Evolutionary conservation across 192 early-diverging fungal species (phyloP), one percentile per base, ranked within the genome.

Genomic region (Entomortierella lignicola): DNA sequence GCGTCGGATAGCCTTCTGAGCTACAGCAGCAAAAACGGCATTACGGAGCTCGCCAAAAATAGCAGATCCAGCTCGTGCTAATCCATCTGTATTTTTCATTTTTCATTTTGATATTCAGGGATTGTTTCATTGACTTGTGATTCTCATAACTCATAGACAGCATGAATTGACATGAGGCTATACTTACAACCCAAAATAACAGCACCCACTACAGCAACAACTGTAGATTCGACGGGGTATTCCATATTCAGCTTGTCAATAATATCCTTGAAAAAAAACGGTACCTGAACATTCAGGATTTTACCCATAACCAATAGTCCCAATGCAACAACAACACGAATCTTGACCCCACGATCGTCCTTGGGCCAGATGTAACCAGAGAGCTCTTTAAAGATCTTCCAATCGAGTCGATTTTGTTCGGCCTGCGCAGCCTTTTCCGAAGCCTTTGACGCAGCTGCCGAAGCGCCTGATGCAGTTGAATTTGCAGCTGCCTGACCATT

Each of bases 271-370:
- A 99, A 99, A 66, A 94, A 90, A 53, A 97, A 92, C 0, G 98
- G 98, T 37, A 99, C 95, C 72, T 94, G 94, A 0, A 99, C 96
- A 65, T 96, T 98, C 32, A 98, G 79, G 18, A 95, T 61, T 84
- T 95, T 95, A 65, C 92, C 91, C 18, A 89, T 87, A n/a, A 98
- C 70, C 55, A 99, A 89, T 34, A 99, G 87, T 27, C 82, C 66
- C 34, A 99, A 57, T 0, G 98, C 96, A 13, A 90, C 71, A 0
- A 98, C 89, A 1, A 99, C 97, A 11, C 98, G 89, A 21, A 90
- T 81, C 73, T 97, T 97, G 11, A 95, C 92, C 5, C 90, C 89
- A 57, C 82, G 80, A 60, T 97, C 91, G 69, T 92, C 90, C 71
- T 93, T 93, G 43, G 98, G 98, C 98, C 98, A 99, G 30, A 77